Base-by-base conservation (phyloP, 2,329 filamentous ascomycete species). In the Chrysoporthe puriensis region DNA sequence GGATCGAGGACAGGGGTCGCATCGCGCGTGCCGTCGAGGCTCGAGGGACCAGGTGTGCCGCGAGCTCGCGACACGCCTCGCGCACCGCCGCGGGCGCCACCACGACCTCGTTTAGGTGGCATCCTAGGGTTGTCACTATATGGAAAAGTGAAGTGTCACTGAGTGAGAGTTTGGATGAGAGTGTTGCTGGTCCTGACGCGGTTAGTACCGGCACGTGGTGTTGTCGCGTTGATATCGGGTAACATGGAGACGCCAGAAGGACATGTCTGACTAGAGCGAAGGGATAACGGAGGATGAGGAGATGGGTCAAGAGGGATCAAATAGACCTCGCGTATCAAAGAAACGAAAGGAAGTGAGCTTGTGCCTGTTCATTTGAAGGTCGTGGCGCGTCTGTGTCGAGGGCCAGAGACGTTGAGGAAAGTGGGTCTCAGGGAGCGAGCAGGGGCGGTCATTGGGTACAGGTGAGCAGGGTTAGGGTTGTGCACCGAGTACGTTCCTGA, bases 91-190 rank as follows among this genome's bases (percentile, higher is more conserved):
- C 34, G 34, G 57, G 48, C 44, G 18, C 62, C 61, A 44, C 50
- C 62, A 32, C 64, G 64, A 42, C 52, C 62, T 67, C 62, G 52
- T 57, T 62, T 70, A 21, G 69, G 69, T 34, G 69, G 69, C 69
- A 70, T 70, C n/a, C 40, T 64, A 5, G n/a, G n/a, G n/a, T 21
- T 7, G 21, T 40, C 14, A 11, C n/a, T 56, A 3, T 63, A 26
- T 32, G 21, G 40, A 54, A 48, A 63, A 56, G 3, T n/a, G 26
- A 26, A 26, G 26, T 26, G 26, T 48, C 4, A 36, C 4, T 56
- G 40, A 13, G 59, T 64, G 43, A 32, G 59, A 5, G 7, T 32
- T 6, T 60, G n/a, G 16, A 4, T 48, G 8, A 2, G 59, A 46
- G 59, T 26, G 13, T 64, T 34, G 34, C 48, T 43, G 16, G n/a